A percentile compares a stretch with the other conserved stretches of the same genome.
Evolutionary conservation across 192 early-diverging fungal species (phyloP).

Genomic region (Podila epigama): DNA sequence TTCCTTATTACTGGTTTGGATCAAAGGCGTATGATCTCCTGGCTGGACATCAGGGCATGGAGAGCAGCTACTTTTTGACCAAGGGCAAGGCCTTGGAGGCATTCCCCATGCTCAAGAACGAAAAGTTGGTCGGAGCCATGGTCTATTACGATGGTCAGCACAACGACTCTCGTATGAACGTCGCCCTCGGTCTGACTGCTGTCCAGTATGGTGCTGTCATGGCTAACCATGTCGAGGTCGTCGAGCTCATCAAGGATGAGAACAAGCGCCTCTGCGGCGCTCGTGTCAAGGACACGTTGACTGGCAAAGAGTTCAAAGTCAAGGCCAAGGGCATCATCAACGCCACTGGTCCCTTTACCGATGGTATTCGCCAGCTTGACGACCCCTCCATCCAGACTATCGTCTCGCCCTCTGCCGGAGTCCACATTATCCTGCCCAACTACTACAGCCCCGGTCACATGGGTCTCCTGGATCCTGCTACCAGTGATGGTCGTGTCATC

Average conservation of each 20-base stretch:
- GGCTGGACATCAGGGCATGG: slow-evolving; percentile 84
- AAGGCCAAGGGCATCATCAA: slow-evolving; percentile 94
- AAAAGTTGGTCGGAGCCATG: slow-evolving; percentile 89
- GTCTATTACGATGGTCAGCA: slow-evolving; percentile 98
- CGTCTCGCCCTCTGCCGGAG: slow-evolving; percentile 92
- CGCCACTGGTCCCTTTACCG: slow-evolving; percentile 84
- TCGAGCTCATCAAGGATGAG: slow-evolving; percentile 77
- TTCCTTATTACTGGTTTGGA: slow-evolving; percentile 96
- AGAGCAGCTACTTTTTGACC: slow-evolving; percentile 84
- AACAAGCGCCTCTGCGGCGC: slow-evolving; percentile 77
- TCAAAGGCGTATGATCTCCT: slow-evolving; percentile 92
- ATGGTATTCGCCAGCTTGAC: slow-evolving; percentile 93
- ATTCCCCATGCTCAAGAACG: slow-evolving; percentile 94
- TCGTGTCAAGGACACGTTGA: slow-evolving; percentile 79
- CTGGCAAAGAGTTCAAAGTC: slow-evolving; percentile 87
- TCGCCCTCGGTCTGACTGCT: slow-evolving; percentile 90
- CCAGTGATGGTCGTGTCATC: slow-evolving; percentile 94
- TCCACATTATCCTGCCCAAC: slow-evolving; percentile 94
- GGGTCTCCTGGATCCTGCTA: slow-evolving; percentile 94
- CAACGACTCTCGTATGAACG: slow-evolving; percentile 98
- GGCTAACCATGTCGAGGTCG: slow-evolving; percentile 93
- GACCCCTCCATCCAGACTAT: slow-evolving; percentile 77
- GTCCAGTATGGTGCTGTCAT: slow-evolving; percentile 89
- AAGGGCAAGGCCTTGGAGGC: slow-evolving; percentile 88
- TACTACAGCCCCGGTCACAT: slow-evolving; percentile 95